Base-by-base conservation (phyloP, 2,329 filamentous ascomycete genomes). In the Clonostachys solani region DNA sequence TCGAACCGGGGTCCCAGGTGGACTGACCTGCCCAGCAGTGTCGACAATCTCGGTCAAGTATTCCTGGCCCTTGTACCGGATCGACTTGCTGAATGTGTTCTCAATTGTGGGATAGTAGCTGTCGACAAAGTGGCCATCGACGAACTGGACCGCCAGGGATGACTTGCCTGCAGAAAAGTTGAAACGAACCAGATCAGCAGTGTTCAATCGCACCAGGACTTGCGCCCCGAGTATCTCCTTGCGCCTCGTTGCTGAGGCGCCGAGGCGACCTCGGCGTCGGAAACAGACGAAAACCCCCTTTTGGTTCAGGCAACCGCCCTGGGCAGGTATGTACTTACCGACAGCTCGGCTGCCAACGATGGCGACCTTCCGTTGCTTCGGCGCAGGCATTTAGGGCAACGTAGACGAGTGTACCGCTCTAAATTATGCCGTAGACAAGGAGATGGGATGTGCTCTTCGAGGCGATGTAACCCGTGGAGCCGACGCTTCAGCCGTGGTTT, bases 81-180 rank as follows among this genome's bases (percentile, higher is more conserved):
- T 96, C 56, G 91, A 86, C 68, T 95, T 95, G 75, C 87, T 95
- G 67, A 99, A 99, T 3, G 92, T 97, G 68, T 97, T 99, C 69
- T 99, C 94, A 61, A 99, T 97, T 38, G 94, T 99, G 35, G 94
- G 94, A 68, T 99, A 99, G 72, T 99, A 99, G 68, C 89, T 95
- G 69, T 99, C 94, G 62, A 99, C 92, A 64, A 99, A 99, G 72
- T 96, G 92, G 52, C 91, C 91, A 66, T 99, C 94, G 63, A 96
- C 92, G 63, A 94, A 97, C 64, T 92, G 92, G 43, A 97, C 94
- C 12, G 94, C 95, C 55, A 99, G 83, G 47, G 92, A 97, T 18
- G 91, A 96, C 78, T 99, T 99, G 69, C 94, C 94, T 97, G 60
- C 23, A 29, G 23, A 10, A 29, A 29, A 29, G 15, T 6, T 12